Percentiles rank a stretch among this genome's conserved stretches.
Evolutionary conservation across 768 basidiomycete species (phyloP).

Genomic region (Dentipellis sp.): DNA sequence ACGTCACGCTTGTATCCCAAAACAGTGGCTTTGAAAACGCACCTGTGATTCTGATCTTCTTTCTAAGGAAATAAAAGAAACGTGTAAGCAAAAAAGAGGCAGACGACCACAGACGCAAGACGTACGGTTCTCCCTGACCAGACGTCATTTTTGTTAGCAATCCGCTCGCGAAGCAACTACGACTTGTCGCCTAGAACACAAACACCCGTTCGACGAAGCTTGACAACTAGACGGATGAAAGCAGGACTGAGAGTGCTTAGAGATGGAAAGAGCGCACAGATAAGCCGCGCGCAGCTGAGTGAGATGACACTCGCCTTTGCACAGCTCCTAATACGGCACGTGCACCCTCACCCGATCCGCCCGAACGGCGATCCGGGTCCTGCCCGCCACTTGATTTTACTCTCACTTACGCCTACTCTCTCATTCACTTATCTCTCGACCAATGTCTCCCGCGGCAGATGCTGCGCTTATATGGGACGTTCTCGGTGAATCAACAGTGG

Average conservation of each 20-base stretch:
- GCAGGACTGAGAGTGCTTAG: constrained; percentile 3
- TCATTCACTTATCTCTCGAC: no score
- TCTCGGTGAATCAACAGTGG: no score
- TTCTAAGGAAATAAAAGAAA: constrained; percentile 26
- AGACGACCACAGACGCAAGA: background rate
- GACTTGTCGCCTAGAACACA: background rate
- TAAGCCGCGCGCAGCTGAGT: background rate
- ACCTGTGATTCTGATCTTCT: constrained; percentile 80
- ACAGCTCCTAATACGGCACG: no score
- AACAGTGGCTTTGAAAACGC: constrained; percentile 11
- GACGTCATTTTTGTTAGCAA: constrained; percentile 17
- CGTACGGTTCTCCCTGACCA: constrained; percentile 20
- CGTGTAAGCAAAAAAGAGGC: background rate
- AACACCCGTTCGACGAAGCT: background rate
- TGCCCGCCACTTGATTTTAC: no score
- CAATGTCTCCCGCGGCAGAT: no score
- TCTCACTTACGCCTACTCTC: no score
- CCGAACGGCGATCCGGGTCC: no score
- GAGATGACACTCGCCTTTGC: no score
- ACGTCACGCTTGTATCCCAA: background rate
- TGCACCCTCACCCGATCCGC: no score
- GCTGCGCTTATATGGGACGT: no score
- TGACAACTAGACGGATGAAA: background rate
- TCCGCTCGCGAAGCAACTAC: background rate
- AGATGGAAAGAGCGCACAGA: background rate